Evolutionary conservation across 2,329 filamentous ascomycete species (phyloP).

Genomic region (Aspergillus phoenicis): DNA sequence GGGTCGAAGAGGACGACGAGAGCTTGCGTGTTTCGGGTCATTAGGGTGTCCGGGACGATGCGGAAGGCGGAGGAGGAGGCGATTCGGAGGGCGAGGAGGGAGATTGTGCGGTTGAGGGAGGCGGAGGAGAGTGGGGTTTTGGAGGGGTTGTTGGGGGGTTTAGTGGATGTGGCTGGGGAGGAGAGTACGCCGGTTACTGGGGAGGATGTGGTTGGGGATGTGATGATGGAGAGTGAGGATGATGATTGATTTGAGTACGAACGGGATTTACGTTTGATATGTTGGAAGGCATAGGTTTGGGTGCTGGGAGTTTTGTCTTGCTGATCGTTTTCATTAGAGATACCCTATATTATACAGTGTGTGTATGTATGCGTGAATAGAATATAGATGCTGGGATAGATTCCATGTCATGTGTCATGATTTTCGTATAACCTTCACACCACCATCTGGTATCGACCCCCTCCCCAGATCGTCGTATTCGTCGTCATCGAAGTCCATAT

Average conservation of each 20-base stretch:
- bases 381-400: conserved; percentile 13
- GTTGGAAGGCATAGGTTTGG: background rate
- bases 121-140: conserved; percentile 50
- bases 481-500: conserved; percentile 21
- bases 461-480: conserved; percentile 23
- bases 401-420: conserved; percentile 42
- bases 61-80: conserved; percentile 89
- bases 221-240: conserved; percentile 51
- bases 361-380: conserved; percentile 20
- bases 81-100: conserved; percentile 71
- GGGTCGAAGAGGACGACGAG: conserved; percentile 26
- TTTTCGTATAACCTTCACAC: conserved; percentile 73
- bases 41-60: conserved; percentile 89
- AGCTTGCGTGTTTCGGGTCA: conserved; percentile 78
- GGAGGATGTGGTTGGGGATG: conserved; percentile 50
- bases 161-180: conserved; percentile 33
- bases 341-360: conserved; percentile 34
- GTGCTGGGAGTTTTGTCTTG: conserved; percentile 16
- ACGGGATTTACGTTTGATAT: too few species aligned
- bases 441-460: conserved; percentile 57
- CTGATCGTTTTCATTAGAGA: conserved; percentile 24
- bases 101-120: conserved; percentile 68
- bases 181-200: conserved; percentile 19
- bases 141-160: conserved; percentile 40
- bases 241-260: conserved; percentile 16